Evolutionary conservation across 495 filamentous ascomycete genomes (phyloP).

Genomic region (Corynascus novoguineensis): DNA sequence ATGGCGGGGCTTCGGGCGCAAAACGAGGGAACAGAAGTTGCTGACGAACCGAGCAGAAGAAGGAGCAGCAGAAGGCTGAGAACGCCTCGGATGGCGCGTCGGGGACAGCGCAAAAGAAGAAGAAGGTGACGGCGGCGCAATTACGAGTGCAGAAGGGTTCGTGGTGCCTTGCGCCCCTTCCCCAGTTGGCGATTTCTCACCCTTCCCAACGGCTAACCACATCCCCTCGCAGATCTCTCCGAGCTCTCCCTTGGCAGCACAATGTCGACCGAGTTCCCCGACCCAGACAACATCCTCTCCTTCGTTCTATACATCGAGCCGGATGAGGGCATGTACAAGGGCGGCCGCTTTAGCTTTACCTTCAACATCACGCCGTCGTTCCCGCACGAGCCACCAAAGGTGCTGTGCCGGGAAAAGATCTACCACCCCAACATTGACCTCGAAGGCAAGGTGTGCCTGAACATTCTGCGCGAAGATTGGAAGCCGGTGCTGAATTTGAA

Average conservation of each 20-base stretch:
- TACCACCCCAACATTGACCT: conserved; percentile 99
- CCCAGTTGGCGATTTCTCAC: neutral
- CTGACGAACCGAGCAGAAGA: conserved; percentile 55
- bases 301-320: conserved; percentile 91
- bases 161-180: neutral
- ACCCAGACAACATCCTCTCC: conserved; percentile 94
- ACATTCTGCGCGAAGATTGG: conserved; percentile 97
- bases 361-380: conserved; percentile 93
- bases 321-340: conserved; percentile 97
- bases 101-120: conserved; percentile 68
- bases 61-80: conserved; percentile 90
- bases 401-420: conserved; percentile 96
- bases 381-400: conserved; percentile 96
- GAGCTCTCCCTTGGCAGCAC: conserved; percentile 86
- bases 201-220: neutral
- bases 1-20: conserved; percentile 12
- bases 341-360: conserved; percentile 79
- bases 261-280: conserved; percentile 88
- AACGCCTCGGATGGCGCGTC: conserved; percentile 68
- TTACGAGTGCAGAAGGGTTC: conserved; percentile 93
- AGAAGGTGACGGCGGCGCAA: conserved; percentile 96
- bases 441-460: conserved; percentile 95
- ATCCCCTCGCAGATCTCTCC: conserved; percentile 65
- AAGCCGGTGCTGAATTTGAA: conserved; percentile 96
- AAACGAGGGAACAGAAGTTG: neutral